Conservation (phyloP, 2,329 filamentous ascomycete species). For the Chaetomium globosum region DNA sequence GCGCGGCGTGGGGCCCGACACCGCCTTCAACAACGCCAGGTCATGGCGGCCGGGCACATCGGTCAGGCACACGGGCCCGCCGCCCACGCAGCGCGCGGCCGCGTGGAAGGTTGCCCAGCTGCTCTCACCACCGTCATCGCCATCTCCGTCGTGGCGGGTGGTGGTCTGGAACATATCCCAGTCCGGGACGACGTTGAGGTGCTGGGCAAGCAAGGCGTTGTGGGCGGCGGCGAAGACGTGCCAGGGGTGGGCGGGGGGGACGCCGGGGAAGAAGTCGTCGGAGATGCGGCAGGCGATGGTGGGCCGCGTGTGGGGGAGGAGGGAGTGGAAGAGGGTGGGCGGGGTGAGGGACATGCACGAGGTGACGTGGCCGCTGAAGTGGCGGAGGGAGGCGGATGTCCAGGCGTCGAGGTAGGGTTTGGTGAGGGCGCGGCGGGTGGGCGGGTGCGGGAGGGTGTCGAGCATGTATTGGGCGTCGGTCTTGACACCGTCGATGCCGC, state of each 20-base stretch:
- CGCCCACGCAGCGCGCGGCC: constrained; percentile 84
- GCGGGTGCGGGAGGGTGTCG: constrained; percentile 71
- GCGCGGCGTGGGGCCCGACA: constrained; percentile 72
- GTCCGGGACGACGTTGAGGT: constrained; percentile 85
- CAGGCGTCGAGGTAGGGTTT: constrained; percentile 82
- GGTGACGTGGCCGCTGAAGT: constrained; percentile 78
- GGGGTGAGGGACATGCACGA: constrained; percentile 95
- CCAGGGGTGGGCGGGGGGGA: constrained; percentile 76
- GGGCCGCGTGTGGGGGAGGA: constrained; percentile 75
- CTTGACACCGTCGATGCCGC: constrained; percentile 85
- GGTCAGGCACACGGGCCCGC: constrained; percentile 92
- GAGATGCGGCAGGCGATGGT: constrained; percentile 80
- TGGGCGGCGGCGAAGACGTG: constrained; percentile 94
- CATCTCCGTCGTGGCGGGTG: constrained; percentile 57
- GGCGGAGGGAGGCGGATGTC: constrained; percentile 73
- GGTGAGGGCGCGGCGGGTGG: constrained; percentile 71
- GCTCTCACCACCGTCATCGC: too few relatives aligned
- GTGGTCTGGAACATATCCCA: constrained; percentile 71
- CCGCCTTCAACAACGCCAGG: constrained; percentile 72
- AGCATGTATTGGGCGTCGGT: constrained; percentile 91
- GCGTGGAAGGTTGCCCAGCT: constrained; percentile 67
- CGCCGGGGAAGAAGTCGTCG: constrained; percentile 87
- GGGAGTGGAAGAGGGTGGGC: constrained; percentile 80
- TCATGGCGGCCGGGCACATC: constrained; percentile 85
- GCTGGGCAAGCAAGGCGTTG: constrained; percentile 78